These are phyloP conservation scores for Paecilomyces niveus DNA, from an alignment of 2,329 filamentous ascomycete species.

Conservation along the genomic window DNA sequence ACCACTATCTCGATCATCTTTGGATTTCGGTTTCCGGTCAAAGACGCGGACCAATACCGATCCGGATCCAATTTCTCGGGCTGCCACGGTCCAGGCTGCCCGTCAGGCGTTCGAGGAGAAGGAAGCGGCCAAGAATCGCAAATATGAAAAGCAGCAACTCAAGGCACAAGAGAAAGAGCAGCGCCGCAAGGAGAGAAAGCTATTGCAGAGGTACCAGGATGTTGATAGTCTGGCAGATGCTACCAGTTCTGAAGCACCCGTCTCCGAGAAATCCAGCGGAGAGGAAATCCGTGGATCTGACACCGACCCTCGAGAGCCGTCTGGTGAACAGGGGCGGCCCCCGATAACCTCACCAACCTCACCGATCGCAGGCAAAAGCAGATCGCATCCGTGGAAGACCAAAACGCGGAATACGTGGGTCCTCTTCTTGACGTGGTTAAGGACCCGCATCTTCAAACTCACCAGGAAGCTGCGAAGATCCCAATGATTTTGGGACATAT, in stretches of 20 bases:
- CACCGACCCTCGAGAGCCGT: background rate
- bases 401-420: conserved; percentile 41
- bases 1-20: conserved; percentile 48
- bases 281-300: background rate
- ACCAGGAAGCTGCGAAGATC: conserved; percentile 24
- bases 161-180: conserved; percentile 40
- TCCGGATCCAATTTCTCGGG: conserved; percentile 47
- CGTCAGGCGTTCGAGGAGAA: conserved; percentile 53
- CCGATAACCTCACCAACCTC: conserved; percentile 2
- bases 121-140: conserved; percentile 50
- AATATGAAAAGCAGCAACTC: conserved; percentile 46
- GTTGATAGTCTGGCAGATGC: conserved; percentile 8
- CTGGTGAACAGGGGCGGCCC: background rate
- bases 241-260: conserved; percentile 8
- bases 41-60: conserved; percentile 45
- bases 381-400: conserved; percentile 21
- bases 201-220: conserved; percentile 14
- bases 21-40: conserved; percentile 50
- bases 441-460: conserved; percentile 48
- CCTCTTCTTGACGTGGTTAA: conserved; percentile 50
- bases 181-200: conserved; percentile 36
- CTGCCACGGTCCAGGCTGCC: conserved; percentile 50
- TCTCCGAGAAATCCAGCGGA: conserved; percentile 14
- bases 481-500: background rate
- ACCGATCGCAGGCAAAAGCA: conserved; percentile 4